A percentile compares a stretch with the other conserved stretches of the same genome.
Conservation (phyloP, 148 eudicot genomes). For the Camellia japonica region DNA sequence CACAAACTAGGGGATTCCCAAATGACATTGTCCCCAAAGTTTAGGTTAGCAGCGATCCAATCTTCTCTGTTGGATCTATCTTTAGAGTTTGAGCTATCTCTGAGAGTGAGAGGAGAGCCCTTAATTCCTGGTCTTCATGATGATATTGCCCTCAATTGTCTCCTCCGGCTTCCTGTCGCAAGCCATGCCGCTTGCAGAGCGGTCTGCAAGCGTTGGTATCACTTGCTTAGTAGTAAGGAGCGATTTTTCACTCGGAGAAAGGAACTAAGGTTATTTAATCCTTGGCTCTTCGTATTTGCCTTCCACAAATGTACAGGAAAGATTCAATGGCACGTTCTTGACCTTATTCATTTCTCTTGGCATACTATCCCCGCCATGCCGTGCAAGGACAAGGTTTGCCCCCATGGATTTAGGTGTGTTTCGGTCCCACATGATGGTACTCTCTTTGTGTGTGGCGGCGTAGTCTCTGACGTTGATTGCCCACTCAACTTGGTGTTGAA, state of each 20-base stretch:
- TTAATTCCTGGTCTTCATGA: conserved; percentile 88
- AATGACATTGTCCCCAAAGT: conserved; percentile 76
- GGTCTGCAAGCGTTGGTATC: conserved; percentile 77
- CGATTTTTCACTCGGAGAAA: conserved; percentile 66
- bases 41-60: conserved; percentile 44
- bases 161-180: conserved; percentile 69
- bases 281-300: conserved; percentile 76
- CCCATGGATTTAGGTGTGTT: conserved; percentile 77
- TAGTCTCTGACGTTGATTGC: conserved; percentile 71
- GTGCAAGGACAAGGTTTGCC: conserved; percentile 69
- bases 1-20: conserved; percentile 76
- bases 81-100: conserved; percentile 50
- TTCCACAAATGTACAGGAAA: conserved; percentile 78
- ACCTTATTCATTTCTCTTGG: conserved; percentile 66
- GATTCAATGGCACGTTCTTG: conserved; percentile 75
- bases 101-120: conserved; percentile 49
- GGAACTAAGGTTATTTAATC: conserved; percentile 66
- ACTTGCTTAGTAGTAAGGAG: conserved; percentile 59
- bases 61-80: conserved; percentile 51
- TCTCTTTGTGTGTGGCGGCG: conserved; percentile 82
- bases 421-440: conserved; percentile 59
- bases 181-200: conserved; percentile 49
- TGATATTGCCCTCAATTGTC: conserved; percentile 81
- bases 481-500: conserved; percentile 82
- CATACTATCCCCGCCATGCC: conserved; percentile 88